These are phyloP conservation scores for Trichoderma atrobrunneum DNA, from an alignment of 2,329 filamentous ascomycete genomes.

Conservation along the genomic window DNA sequence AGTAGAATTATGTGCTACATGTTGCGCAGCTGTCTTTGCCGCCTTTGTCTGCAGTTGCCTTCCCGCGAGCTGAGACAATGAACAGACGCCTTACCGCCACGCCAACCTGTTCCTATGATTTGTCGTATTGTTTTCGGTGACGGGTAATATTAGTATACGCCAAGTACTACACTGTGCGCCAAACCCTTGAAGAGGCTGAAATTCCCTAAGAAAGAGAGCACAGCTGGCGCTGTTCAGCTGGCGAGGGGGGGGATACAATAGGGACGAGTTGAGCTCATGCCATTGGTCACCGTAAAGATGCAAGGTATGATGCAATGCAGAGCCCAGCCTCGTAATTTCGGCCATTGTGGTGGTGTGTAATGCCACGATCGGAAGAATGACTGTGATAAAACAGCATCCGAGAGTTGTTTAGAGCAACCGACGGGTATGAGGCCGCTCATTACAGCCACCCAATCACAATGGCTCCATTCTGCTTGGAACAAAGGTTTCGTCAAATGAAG, in stretches of 20 bases:
- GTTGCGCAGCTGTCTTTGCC: too few species aligned
- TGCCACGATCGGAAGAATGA: background rate
- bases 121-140: background rate
- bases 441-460: background rate
- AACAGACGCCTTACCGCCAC: background rate
- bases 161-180: background rate
- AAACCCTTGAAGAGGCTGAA: background rate
- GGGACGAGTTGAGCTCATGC: background rate
- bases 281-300: background rate
- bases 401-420: background rate
- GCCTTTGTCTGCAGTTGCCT: background rate
- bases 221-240: background rate
- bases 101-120: background rate
- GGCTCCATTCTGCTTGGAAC: background rate
- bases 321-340: background rate
- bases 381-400: background rate
- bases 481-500: too few species aligned
- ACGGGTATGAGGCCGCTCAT: background rate
- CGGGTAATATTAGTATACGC: background rate
- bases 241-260: background rate
- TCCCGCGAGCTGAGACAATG: background rate
- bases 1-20: background rate
- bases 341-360: background rate
- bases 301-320: background rate
- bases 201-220: background rate